phyloP scores from a whole-genome alignment of 495 filamentous ascomycete genomes.

The Filosporella fistucella region DNA sequence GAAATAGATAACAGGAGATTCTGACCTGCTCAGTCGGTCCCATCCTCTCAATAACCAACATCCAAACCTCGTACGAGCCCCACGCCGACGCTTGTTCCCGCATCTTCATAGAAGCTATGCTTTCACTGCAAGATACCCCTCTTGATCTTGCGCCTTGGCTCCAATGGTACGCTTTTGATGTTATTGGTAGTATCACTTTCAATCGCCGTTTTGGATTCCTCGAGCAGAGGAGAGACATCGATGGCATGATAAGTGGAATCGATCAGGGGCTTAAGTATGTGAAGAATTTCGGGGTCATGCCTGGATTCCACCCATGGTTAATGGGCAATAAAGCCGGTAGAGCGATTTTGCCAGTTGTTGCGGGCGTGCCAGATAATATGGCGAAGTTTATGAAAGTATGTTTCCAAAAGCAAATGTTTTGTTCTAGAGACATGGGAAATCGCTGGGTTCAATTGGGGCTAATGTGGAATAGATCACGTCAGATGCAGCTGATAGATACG shows the following conservation, averaged over 20 bases:
- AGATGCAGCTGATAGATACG: constrained; percentile 33
- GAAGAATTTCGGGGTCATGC: constrained; percentile 38
- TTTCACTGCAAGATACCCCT: constrained; percentile 17
- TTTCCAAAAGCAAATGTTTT: too few relatives aligned
- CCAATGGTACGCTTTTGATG: constrained; percentile 54
- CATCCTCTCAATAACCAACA: constrained; percentile 44
- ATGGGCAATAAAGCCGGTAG: constrained; percentile 30
- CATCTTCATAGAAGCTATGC: constrained; percentile 29
- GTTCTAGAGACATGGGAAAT: neutral
- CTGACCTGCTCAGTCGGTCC: too few relatives aligned
- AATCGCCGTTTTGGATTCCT: constrained; percentile 33
- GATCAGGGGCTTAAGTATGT: constrained; percentile 34
- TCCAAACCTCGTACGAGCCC: constrained; percentile 48
- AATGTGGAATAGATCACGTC: constrained; percentile 37
- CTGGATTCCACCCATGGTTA: constrained; percentile 35
- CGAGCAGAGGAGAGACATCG: constrained; percentile 35
- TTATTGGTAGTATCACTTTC: constrained; percentile 51
- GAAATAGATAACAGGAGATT: too few relatives aligned
- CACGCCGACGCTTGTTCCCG: constrained; percentile 47
- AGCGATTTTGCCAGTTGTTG: neutral
- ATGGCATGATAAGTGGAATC: constrained; percentile 37
- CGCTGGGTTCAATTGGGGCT: too few relatives aligned
- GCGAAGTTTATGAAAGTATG: neutral
- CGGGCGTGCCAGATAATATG: constrained; percentile 21
- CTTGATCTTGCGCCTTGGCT: constrained; percentile 48